Conservation (phyloP, 78 protist genomes). For the slime mould (Dictyostelium discoideum) region DNA sequence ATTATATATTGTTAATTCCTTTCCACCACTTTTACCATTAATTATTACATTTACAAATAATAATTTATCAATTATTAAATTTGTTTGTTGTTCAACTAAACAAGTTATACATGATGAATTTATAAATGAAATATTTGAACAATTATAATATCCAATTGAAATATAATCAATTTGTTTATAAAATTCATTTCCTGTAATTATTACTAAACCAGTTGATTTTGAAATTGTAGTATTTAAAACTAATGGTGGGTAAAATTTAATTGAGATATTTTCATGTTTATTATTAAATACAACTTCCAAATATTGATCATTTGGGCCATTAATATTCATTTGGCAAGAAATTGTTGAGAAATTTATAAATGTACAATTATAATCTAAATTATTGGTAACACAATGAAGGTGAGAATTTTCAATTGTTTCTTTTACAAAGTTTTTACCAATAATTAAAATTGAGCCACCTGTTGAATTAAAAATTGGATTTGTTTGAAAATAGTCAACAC, state of each 20-base stretch:
- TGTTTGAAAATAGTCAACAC: not conserved
- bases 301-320: not conserved
- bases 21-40: not conserved
- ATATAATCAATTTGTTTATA: not conserved
- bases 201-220: not conserved
- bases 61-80: not conserved
- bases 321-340: not conserved
- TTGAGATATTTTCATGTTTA: not conserved
- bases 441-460: not conserved
- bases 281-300: not conserved
- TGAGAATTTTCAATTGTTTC: not conserved
- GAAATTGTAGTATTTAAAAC: not conserved
- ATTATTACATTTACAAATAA: not conserved
- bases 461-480: not conserved
- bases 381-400: not conserved
- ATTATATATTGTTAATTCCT: not conserved
- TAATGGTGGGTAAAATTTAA: not conserved
- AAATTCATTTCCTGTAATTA: not conserved
- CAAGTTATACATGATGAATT: not conserved
- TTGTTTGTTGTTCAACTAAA: not conserved
- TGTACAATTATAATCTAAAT: not conserved
- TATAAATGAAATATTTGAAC: not conserved
- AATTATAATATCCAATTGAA: not conserved
- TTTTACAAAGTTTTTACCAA: not conserved
- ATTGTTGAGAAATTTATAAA: not conserved